These are phyloP conservation scores for Aspergillus felis DNA, from an alignment of 2,329 filamentous ascomycete species.

Conservation along the genomic window DNA sequence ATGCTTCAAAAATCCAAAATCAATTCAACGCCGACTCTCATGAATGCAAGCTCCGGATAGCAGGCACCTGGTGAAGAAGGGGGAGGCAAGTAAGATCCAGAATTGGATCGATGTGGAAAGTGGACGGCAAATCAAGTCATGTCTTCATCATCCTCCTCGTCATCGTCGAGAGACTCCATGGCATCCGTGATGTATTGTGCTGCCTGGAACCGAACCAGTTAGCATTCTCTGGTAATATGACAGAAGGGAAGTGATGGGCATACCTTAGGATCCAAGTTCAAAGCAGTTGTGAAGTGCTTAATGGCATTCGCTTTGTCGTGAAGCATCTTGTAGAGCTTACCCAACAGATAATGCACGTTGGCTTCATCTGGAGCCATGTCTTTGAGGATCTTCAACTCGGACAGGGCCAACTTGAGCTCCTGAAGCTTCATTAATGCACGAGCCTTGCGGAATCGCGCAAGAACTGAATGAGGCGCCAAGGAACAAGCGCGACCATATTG, in stretches of 20 bases:
- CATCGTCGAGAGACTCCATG: conserved; percentile 80
- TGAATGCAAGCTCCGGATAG: conserved; percentile 8
- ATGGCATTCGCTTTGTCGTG: conserved; percentile 69
- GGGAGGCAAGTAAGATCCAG: conserved; percentile 1
- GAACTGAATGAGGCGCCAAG: conserved; percentile 72
- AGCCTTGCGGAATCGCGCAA: conserved; percentile 91
- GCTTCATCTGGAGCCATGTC: conserved; percentile 91
- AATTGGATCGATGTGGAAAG: conserved; percentile 4
- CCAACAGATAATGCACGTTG: conserved; percentile 91
- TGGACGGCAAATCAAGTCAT: conserved; percentile 37
- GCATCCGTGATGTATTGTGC: conserved; percentile 93
- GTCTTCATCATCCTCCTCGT: conserved; percentile 58
- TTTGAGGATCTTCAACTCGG: conserved; percentile 82
- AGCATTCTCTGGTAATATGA: conserved; percentile 2
- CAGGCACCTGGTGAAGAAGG: conserved; percentile 1
- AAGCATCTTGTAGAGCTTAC: conserved; percentile 58
- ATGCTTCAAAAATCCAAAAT: conserved; percentile 16
- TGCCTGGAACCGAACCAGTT: conserved; percentile 54
- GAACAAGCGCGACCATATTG: conserved; percentile 81
- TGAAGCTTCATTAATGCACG: conserved; percentile 75
- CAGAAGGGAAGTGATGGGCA: conserved; percentile 12
- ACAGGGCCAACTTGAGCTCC: conserved; percentile 66
- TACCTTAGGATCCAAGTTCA: conserved; percentile 96
- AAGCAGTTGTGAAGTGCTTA: conserved; percentile 86
- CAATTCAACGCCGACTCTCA: conserved; percentile 16